Evolutionary conservation across 2,329 filamentous ascomycete genomes (phyloP), one percentile per base, ranked within the genome.

Genomic region (Beauveria rudraprayagi): DNA sequence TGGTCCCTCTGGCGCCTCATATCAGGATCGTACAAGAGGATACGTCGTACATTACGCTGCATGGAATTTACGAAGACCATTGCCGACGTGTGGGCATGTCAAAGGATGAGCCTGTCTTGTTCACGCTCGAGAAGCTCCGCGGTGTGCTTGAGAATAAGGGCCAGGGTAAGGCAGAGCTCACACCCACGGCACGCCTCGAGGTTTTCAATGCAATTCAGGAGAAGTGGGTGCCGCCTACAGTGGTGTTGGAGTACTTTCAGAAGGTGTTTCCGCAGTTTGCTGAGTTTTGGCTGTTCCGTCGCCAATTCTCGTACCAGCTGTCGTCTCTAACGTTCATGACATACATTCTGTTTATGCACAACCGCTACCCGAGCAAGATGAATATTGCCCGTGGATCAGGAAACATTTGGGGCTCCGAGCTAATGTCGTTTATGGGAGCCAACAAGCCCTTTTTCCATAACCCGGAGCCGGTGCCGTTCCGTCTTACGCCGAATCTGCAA

Each of bases 201-300:
- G 93, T 96, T n/a, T 91, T 96, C 72, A 89, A 88, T 48, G 90
- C 93, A 2, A 95, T 99, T 66, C 92, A 97, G 74, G 89, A 95
- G 72, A 93, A 92, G 72, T 95, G 89, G 83, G 92, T 97, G 61
- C 90, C 92, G 6, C 87, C 87, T 62, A 91, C 85, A 3, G 79
- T 97, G 63, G 87, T 89, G 24, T 82, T 96, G 59, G 86, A 96
- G 66, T 97, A 93, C 78, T 97, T 97, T 83, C 90, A 92, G 71
- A 80, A 83, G 66, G 90, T 87, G 5, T 97, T 94, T 76, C 89
- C 92, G 34, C 88, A 90, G 65, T 99, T 91, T 74, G 85, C 90
- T 51, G 92, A 97, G 69, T 97, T 97, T 80, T 99, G 93, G 92
- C 84, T 99, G 62, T 99, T 99, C 90, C 90, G 94, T 62, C 88